Evolutionary conservation across 768 basidiomycete species (phyloP).

Genomic region (Russula dissimulans): DNA sequence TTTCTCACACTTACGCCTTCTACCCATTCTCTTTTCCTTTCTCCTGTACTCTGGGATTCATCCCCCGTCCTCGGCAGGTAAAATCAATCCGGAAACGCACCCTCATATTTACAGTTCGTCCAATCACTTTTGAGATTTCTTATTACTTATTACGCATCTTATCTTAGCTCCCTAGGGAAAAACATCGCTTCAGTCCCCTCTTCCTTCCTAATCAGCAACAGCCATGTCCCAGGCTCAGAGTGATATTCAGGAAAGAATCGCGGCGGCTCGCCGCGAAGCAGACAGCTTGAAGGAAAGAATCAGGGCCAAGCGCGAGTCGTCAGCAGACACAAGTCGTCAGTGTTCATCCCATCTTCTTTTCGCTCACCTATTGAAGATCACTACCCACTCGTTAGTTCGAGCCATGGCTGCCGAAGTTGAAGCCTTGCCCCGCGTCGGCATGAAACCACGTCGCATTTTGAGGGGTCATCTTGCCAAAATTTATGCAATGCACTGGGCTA

Average conservation of each 20-base stretch:
- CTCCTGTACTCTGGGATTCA: neutral
- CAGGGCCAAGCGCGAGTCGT: conserved; percentile 88
- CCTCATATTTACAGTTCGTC: neutral
- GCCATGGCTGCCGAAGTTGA: conserved; percentile 99
- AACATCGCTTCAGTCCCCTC: neutral
- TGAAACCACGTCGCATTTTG: conserved; percentile 91
- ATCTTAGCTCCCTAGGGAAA: neutral
- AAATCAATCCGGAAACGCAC: conserved; percentile 9
- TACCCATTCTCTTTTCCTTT: neutral
- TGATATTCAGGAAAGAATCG: conserved; percentile 88
- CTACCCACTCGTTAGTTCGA: conserved; percentile 51
- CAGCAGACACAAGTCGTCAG: conserved; percentile 96
- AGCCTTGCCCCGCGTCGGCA: conserved; percentile 89
- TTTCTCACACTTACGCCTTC: neutral
- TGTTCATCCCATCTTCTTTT: conserved; percentile 1
- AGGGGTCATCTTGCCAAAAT: conserved; percentile 99
- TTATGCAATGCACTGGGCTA: conserved; percentile 99
- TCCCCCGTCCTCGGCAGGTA: neutral
- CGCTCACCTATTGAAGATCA: conserved; percentile 6
- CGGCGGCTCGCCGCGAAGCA: conserved; percentile 92
- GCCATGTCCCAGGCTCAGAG: conserved; percentile 72
- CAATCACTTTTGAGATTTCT: neutral
- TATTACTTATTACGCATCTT: neutral
- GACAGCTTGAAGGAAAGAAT: conserved; percentile 99
- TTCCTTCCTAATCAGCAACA: conserved; percentile 1